Percentiles rank a stretch among this genome's conserved stretches.
Conservation (phyloP, 2,329 filamentous ascomycete genomes). For the Aspergillus sp. region DNA sequence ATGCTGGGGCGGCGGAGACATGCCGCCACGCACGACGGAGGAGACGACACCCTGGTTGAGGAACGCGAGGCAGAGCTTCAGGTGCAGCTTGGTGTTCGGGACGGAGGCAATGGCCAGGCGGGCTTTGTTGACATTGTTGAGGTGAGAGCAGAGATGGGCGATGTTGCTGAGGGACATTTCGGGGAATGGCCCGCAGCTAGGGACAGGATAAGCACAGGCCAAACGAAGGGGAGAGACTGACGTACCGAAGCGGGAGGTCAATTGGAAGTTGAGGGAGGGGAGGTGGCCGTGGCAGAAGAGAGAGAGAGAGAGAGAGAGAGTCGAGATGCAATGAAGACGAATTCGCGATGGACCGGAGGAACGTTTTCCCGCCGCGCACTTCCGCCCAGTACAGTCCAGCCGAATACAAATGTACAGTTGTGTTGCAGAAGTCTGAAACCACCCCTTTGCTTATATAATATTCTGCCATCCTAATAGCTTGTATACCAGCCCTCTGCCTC, state of each 20-base stretch:
- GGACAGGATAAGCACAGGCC: too few relatives aligned
- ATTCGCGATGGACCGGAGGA: too few relatives aligned
- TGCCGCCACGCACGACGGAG: conserved; percentile 64
- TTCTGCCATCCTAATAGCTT: too few relatives aligned
- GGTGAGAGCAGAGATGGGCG: conserved; percentile 74
- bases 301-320: too few relatives aligned
- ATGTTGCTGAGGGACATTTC: conserved; percentile 66
- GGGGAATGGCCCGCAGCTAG: conserved; percentile 6
- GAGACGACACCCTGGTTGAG: conserved; percentile 76
- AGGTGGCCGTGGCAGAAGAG: too few relatives aligned
- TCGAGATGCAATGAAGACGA: too few relatives aligned
- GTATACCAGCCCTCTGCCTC: too few relatives aligned
- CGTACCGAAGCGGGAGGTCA: conserved; percentile 1
- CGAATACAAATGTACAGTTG: too few relatives aligned
- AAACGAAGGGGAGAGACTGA: conserved; percentile 8
- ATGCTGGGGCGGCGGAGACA: conserved; percentile 45
- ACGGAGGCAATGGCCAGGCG: conserved; percentile 77
- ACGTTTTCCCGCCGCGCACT: too few relatives aligned
- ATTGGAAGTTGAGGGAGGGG: background rate
- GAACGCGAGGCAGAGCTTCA: conserved; percentile 63
- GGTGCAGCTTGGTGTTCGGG: conserved; percentile 70
- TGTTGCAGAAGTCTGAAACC: too few relatives aligned
- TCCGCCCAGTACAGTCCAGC: too few relatives aligned
- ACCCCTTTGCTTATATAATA: too few relatives aligned
- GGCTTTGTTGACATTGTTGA: conserved; percentile 81